phyloP scores from a whole-genome alignment of 2,329 filamentous ascomycete genomes.

The Penicillium sp. region DNA sequence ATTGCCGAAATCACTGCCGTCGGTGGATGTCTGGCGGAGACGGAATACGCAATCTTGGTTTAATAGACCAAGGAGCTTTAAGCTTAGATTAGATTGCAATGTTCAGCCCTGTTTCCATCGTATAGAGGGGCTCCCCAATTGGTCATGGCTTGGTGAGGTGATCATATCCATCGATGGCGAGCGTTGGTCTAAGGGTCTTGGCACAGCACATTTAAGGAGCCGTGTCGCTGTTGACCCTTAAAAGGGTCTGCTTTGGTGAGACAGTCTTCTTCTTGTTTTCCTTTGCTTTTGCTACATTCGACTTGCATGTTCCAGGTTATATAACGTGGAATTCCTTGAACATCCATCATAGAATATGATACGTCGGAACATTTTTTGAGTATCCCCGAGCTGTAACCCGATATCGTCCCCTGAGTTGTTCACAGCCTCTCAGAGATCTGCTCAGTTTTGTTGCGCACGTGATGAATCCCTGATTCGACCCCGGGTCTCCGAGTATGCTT shows the following conservation, averaged over 20 bases:
- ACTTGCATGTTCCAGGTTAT: background rate
- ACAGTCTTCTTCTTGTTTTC: background rate
- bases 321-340: background rate
- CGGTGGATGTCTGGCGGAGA: conserved; percentile 14
- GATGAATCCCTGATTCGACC: background rate
- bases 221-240: conserved; percentile 5
- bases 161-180: conserved; percentile 33
- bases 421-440: background rate
- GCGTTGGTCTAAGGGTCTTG: conserved; percentile 18
- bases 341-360: background rate
- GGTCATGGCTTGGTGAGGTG: conserved; percentile 31
- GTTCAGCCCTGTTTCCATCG: conserved; percentile 8
- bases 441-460: background rate
- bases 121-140: conserved; percentile 11
- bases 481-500: background rate
- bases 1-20: conserved; percentile 34
- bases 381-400: too few species aligned
- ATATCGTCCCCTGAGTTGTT: too few species aligned
- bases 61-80: conserved; percentile 12
- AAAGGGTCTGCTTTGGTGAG: background rate
- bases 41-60: background rate
- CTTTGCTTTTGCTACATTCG: background rate
- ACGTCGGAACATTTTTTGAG: too few species aligned
- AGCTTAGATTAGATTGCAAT: conserved; percentile 21
- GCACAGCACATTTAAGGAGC: conserved; percentile 25